Evolutionary conservation across 2,329 filamentous ascomycete genomes (phyloP).

Genomic region (Teratosphaeria gauchensis): DNA sequence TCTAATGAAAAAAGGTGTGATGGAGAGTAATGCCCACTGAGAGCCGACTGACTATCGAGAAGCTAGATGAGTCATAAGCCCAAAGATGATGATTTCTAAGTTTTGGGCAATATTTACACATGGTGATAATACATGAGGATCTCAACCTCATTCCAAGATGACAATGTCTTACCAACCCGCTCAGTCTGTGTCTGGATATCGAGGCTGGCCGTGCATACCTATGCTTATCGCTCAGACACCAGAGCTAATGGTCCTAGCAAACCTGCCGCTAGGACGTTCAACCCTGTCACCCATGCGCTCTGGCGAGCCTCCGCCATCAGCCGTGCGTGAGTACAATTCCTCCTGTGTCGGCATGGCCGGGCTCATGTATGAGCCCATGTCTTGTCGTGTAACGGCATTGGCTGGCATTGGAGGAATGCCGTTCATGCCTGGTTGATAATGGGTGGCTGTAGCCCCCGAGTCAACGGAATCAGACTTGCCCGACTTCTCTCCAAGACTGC

Average conservation of each 20-base stretch:
- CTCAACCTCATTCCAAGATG: neutral
- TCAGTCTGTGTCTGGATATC: neutral
- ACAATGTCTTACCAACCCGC: neutral
- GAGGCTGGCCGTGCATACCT: neutral
- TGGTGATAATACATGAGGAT: neutral
- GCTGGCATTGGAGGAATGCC: neutral
- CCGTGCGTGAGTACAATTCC: neutral
- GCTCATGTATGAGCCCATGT: neutral
- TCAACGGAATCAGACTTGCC: neutral
- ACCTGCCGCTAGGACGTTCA: neutral
- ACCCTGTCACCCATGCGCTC: neutral
- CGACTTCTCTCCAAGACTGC: neutral
- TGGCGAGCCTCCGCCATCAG: neutral
- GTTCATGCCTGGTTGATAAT: neutral
- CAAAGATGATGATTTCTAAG: too few relatives aligned
- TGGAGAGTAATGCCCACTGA: too few relatives aligned
- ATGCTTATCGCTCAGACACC: neutral
- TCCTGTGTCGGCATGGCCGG: neutral
- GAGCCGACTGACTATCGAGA: too few relatives aligned
- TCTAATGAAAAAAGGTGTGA: too few relatives aligned
- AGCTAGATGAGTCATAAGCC: too few relatives aligned
- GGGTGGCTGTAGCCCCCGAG: neutral
- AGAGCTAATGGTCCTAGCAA: neutral
- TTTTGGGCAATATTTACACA: neutral
- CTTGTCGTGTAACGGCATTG: neutral